Base-by-base conservation (phyloP, 2,329 filamentous ascomycete species). In the Curvularia lunata region DNA sequence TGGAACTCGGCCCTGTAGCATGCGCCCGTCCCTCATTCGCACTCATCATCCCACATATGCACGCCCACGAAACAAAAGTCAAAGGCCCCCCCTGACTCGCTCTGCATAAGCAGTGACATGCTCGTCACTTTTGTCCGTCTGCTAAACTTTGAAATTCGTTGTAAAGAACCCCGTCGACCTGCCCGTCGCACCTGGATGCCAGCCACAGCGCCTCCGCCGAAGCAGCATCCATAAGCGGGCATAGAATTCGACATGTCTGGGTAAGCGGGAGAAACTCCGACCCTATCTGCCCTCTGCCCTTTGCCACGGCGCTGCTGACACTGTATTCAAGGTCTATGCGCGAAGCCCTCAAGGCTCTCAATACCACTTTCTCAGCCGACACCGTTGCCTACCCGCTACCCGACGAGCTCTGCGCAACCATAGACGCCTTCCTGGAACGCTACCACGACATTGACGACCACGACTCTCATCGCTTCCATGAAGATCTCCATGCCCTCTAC, bases 401-500 rank as follows among this genome's bases (percentile, higher is more conserved):
- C 46, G 83, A 88, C 63, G 85, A 89, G 56, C 79, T 92, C 51
- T 75, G 82, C 64, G 78, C 83, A 40, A 80, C 85, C 51, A 87
- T 93, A 62, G 82, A 87, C 54, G 80, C 80, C 58, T 94, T 91
- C 76, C 81, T 91, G 48, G 84, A 87, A 45, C 88, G 86, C 68
- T 86, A 91, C 72, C 80, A 85, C 54, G 84, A 85, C 65, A 84
- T 86, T 62, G 90, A 93, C 68, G 89, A 91, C 50, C 78, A 82
- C 54, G 83, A 86, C 40, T 83, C 86, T n/a, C 88, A 91, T 64
- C 86, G 88, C 56, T 81, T 92, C 49, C 87, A 92, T 61, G 89
- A 92, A 40, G 90, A 92, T 66, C 82, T 95, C 7, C 79, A 88
- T 40, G 77, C 81, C 23, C 82, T 91, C 52, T 92, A 88, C 78